A percentile compares a stretch with the other conserved stretches of the same genome.
phyloP scores from a whole-genome alignment of 2,329 filamentous ascomycete genomes.

The Pleurostoma richardsiae region DNA sequence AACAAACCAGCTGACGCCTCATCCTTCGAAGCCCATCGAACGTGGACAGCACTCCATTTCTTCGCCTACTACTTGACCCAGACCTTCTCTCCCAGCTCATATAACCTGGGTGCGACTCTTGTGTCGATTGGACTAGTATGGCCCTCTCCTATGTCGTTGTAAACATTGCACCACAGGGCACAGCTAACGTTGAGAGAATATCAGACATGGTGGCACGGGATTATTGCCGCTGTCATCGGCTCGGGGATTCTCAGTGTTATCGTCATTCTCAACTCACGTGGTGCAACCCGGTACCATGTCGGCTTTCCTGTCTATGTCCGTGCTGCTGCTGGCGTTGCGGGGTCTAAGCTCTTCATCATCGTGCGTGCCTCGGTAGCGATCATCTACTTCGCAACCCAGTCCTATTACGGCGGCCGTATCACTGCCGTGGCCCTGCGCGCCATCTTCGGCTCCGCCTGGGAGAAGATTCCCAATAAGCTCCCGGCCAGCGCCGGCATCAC shows the following conservation, averaged over 20 bases:
- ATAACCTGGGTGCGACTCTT: slow-evolving; percentile 22
- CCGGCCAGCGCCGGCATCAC: slow-evolving; percentile 40
- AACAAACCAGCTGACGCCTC: not conserved
- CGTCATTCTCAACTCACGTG: slow-evolving; percentile 25
- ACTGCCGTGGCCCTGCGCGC: slow-evolving; percentile 26
- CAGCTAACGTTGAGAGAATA: not conserved
- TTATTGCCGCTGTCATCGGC: slow-evolving; percentile 23
- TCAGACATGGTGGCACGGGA: slow-evolving; percentile 21
- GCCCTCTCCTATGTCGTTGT: not conserved
- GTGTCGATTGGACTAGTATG: slow-evolving; percentile 21
- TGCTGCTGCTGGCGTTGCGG: slow-evolving; percentile 26
- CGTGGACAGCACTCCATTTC: slow-evolving; percentile 19
- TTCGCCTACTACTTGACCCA: slow-evolving; percentile 25
- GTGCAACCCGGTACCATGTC: slow-evolving; percentile 26
- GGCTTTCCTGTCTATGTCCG: slow-evolving; percentile 27
- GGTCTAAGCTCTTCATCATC: slow-evolving; percentile 31
- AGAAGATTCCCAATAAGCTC: slow-evolving; percentile 39
- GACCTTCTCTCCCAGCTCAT: slow-evolving; percentile 25
- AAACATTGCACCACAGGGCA: too few species aligned
- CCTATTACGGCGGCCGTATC: slow-evolving; percentile 25
- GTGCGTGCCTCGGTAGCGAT: slow-evolving; percentile 24
- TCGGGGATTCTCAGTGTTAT: slow-evolving; percentile 21
- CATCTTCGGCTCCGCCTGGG: slow-evolving; percentile 30
- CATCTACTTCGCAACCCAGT: slow-evolving; percentile 31
- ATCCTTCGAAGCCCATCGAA: slow-evolving; percentile 9